Percentiles rank a stretch among this genome's conserved stretches.
Conservation (phyloP, 192 early-diverging fungal genomes). For the Podila minutissima region DNA sequence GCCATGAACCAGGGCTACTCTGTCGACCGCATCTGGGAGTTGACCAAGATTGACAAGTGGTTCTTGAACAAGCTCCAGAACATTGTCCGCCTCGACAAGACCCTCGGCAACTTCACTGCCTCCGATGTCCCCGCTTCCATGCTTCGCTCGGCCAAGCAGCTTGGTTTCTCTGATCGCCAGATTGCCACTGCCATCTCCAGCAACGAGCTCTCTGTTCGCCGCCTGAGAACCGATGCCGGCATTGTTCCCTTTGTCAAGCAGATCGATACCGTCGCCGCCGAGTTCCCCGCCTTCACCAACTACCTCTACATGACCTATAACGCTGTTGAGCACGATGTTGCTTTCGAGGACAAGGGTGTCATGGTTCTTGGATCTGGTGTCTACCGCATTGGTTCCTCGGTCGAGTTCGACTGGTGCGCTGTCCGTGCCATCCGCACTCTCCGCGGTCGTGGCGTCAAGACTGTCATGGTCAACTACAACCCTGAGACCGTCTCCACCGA, state of each 20-base stretch:
- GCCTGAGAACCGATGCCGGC: conserved; percentile 78
- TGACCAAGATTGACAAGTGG: conserved; percentile 96
- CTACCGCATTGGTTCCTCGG: conserved; percentile 97
- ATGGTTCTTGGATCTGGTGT: conserved; percentile 99
- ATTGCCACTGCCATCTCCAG: conserved; percentile 72
- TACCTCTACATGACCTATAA: conserved; percentile 99
- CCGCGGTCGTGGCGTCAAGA: conserved; percentile 87
- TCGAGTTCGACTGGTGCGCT: conserved; percentile 99
- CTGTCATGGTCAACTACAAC: conserved; percentile 99
- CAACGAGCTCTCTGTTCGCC: conserved; percentile 90
- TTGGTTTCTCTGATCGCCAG: conserved; percentile 96
- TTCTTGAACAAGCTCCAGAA: conserved; percentile 94
- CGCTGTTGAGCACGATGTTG: conserved; percentile 90
- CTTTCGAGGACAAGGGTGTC: conserved; percentile 92
- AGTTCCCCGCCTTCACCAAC: conserved; percentile 98
- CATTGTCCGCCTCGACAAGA: conserved; percentile 84
- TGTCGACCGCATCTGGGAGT: conserved; percentile 88
- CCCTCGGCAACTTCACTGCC: conserved; percentile 67
- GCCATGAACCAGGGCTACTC: conserved; percentile 91
- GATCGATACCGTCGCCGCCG: conserved; percentile 98
- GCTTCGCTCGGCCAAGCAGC: conserved; percentile 86
- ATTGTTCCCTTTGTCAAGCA: conserved; percentile 97
- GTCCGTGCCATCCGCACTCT: conserved; percentile 96
- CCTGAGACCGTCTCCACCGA: conserved; percentile 99
- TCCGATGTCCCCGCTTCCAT: conserved; percentile 65